Evolutionary conservation across 306 rosid genomes (phyloP).

Genomic region (Glycine tomentella): DNA sequence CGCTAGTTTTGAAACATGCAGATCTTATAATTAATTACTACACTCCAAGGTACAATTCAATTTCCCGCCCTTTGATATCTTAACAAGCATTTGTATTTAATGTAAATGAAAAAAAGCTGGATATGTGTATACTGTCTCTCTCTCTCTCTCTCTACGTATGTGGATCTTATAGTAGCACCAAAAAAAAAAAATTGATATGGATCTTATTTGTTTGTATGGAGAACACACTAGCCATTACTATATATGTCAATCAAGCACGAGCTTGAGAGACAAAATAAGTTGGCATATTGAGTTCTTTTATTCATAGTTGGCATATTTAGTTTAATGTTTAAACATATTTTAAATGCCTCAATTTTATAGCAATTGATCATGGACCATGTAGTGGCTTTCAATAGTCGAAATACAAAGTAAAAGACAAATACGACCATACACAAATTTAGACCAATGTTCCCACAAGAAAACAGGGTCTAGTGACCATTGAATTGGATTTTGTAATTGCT

Average conservation of each 20-base stretch:
- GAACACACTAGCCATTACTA: neutral
- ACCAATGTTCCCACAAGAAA: conserved; percentile 8
- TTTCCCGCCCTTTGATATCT: too few species aligned
- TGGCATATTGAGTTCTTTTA: neutral
- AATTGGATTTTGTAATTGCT: conserved; percentile 1
- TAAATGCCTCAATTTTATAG: conserved; percentile 7
- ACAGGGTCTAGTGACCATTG: neutral
- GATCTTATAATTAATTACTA: neutral
- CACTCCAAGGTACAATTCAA: neutral
- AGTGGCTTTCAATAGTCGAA: neutral
- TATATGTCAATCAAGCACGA: neutral
- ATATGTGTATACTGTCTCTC: neutral
- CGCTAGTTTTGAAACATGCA: neutral
- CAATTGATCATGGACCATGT: neutral
- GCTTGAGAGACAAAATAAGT: conserved; percentile 3
- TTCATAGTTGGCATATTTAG: neutral
- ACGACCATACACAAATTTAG: conserved; percentile 16
- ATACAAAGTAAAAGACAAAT: conserved; percentile 10
- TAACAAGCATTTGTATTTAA: neutral
- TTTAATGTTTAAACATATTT: neutral
- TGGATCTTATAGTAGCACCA: neutral
- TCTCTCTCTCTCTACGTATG: too few species aligned
- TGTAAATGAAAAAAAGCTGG: neutral
- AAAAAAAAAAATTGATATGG: neutral
- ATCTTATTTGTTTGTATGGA: neutral